Percentiles rank a stretch among this genome's conserved stretches.
Conservation (phyloP, 441 rosid species). For the Eutrema salsugineum region DNA sequence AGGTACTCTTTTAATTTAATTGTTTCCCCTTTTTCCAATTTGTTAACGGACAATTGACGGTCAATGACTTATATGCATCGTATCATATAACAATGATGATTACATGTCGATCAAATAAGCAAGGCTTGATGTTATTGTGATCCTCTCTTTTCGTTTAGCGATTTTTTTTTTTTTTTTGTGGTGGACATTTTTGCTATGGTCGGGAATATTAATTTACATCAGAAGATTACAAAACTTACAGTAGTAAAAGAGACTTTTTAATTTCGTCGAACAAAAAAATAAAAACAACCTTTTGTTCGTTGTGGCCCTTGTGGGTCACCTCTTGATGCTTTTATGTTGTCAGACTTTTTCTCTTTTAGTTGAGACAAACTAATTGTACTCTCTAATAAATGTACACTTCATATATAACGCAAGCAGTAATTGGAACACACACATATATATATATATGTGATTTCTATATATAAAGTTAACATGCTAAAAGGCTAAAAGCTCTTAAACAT, state of each 20-base stretch:
- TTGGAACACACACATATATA: background rate
- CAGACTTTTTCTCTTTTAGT: background rate
- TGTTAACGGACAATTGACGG: background rate
- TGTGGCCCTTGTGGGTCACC: background rate
- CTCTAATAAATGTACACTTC: background rate
- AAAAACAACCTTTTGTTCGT: background rate
- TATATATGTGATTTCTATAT: background rate
- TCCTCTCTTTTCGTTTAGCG: background rate
- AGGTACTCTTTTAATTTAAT: conserved; percentile 33
- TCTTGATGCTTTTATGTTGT: background rate
- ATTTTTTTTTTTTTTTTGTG: background rate
- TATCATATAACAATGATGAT: background rate
- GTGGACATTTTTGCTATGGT: background rate
- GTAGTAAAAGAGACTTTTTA: background rate
- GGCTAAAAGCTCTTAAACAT: background rate
- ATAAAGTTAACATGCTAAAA: background rate
- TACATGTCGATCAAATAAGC: background rate
- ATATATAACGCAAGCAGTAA: background rate
- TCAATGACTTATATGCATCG: background rate
- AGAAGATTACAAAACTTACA: background rate
- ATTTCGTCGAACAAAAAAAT: background rate
- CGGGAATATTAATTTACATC: background rate
- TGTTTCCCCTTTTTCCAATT: background rate
- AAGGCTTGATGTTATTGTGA: background rate
- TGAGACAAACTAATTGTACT: conserved; percentile 9